phyloP scores from a whole-genome alignment of 2,329 filamentous ascomycete species.

The Verticillium nubilum region DNA sequence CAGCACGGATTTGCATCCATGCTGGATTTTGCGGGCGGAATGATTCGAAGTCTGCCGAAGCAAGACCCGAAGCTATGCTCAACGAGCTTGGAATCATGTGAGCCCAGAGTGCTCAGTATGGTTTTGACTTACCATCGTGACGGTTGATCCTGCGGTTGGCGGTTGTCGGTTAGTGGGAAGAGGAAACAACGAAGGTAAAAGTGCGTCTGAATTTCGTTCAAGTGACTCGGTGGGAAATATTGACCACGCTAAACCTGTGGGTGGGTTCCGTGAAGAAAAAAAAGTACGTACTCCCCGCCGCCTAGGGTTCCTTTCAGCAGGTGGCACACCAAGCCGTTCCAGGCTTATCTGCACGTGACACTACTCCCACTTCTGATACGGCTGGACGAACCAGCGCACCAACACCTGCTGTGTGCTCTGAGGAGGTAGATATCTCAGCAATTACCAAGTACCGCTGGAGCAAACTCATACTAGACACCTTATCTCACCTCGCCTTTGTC shows the following conservation, averaged over 20 bases:
- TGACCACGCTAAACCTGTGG: not conserved
- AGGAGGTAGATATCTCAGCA: too few species aligned
- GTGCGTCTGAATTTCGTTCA: not conserved
- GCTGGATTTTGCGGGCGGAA: not conserved
- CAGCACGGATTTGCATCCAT: slow-evolving; percentile 6
- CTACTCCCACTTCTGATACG: not conserved
- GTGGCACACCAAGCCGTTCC: not conserved
- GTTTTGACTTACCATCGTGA: slow-evolving; percentile 4
- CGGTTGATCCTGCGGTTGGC: not conserved
- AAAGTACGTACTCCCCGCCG: slow-evolving; percentile 12
- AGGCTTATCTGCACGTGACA: slow-evolving; percentile 5
- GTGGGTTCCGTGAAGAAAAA: slow-evolving; percentile 7
- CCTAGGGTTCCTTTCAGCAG: not conserved
- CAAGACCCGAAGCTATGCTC: not conserved
- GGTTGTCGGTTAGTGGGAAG: not conserved
- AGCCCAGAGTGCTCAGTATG: not conserved
- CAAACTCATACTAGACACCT: too few species aligned
- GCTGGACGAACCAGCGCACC: too few species aligned
- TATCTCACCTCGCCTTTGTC: too few species aligned
- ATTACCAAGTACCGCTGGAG: too few species aligned
- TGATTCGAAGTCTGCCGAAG: not conserved
- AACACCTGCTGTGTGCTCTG: too few species aligned
- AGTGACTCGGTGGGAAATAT: not conserved
- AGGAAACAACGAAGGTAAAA: slow-evolving; percentile 2
- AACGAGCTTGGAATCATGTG: not conserved